Evolutionary conservation across 805 yeast genomes (phyloP).

Genomic region (Schwanniomyces occidentalis): DNA sequence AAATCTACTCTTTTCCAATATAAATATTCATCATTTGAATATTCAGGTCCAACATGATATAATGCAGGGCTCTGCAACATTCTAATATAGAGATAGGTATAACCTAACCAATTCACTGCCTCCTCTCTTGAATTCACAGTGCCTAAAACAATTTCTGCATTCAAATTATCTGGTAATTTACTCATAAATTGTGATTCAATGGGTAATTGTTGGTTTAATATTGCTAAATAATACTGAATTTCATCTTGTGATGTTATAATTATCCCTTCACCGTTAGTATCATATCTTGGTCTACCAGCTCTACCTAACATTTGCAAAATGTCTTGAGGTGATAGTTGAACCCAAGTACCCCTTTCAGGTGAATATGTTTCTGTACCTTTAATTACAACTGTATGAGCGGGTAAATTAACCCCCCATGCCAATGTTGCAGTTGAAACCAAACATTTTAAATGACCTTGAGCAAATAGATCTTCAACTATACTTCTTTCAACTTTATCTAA

Average conservation of each 20-base stretch:
- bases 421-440: conserved; percentile 89
- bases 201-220: conserved; percentile 88
- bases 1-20: conserved; percentile 61
- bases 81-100: conserved; percentile 76
- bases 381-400: conserved; percentile 91
- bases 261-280: conserved; percentile 89
- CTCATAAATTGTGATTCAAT: conserved; percentile 85
- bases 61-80: conserved; percentile 71
- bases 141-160: conserved; percentile 86
- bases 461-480: conserved; percentile 80
- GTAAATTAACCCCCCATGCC: conserved; percentile 97
- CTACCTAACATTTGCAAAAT: conserved; percentile 96
- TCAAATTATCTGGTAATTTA: conserved; percentile 68
- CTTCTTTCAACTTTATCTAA: conserved; percentile 70
- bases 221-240: conserved; percentile 83
- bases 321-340: conserved; percentile 91
- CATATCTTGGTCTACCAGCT: conserved; percentile 96
- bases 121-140: conserved; percentile 58
- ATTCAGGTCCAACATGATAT: conserved; percentile 74
- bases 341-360: conserved; percentile 89
- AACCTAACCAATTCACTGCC: conserved; percentile 78
- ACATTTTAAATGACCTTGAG: conserved; percentile 82
- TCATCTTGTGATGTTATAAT: conserved; percentile 86
- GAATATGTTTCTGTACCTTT: conserved; percentile 93
- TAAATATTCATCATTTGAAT: conserved; percentile 51